Evolutionary conservation across 2,329 filamentous ascomycete genomes (phyloP).

Genomic region (Trichoderma koningiopsis): DNA sequence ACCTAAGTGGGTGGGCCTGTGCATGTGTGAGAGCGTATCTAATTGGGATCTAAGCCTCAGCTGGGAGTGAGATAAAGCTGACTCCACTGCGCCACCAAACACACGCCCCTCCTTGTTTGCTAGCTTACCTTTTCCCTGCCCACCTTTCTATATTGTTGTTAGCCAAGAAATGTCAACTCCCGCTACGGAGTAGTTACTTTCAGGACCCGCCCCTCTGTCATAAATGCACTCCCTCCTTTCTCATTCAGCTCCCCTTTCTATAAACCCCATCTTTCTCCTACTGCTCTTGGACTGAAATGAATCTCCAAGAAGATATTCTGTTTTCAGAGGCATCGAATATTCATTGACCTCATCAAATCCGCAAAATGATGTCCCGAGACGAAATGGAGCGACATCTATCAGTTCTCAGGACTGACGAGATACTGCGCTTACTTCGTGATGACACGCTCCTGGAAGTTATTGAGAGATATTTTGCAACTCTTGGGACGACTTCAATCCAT

Average conservation of each 20-base stretch:
- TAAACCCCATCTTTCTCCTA: not conserved
- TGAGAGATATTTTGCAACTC: conserved; percentile 27
- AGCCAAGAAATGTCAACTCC: not conserved
- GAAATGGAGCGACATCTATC: conserved; percentile 29
- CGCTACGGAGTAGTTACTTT: not conserved
- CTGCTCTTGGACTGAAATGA: not conserved
- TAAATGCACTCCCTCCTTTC: conserved; percentile 15
- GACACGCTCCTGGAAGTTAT: conserved; percentile 31
- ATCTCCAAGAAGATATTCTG: not conserved
- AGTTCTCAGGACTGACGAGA: conserved; percentile 25
- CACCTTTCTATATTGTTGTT: conserved; percentile 5
- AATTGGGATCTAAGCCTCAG: not conserved
- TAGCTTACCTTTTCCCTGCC: not conserved
- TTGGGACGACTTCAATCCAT: not conserved
- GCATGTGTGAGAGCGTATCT: not conserved
- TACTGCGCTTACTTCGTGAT: conserved; percentile 30
- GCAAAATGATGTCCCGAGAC: conserved; percentile 28
- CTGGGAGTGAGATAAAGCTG: not conserved
- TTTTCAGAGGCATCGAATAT: not conserved
- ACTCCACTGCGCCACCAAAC: conserved; percentile 3
- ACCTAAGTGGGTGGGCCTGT: not conserved
- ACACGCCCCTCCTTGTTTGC: not conserved
- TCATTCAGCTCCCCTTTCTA: not conserved
- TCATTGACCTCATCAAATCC: not conserved
- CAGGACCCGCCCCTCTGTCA: not conserved